A percentile compares a stretch with the other conserved stretches of the same genome.
These are phyloP conservation scores for Pestalotiopsis sp. DNA, from an alignment of 2,329 filamentous ascomycete species.

Conservation along the genomic window DNA sequence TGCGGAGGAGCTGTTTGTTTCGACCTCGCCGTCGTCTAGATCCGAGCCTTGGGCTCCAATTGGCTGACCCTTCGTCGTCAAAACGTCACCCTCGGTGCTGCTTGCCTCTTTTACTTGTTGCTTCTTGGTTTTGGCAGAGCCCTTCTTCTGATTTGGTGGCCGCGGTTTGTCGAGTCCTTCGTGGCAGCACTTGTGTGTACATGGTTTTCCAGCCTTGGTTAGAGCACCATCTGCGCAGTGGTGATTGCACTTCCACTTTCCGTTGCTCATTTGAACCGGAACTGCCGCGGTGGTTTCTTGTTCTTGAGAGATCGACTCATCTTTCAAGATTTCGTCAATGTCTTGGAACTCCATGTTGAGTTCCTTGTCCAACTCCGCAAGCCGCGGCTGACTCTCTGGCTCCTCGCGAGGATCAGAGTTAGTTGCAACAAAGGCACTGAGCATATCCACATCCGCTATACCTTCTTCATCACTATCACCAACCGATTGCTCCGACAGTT, in stretches of 20 bases:
- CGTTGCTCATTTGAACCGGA: slow-evolving; percentile 63
- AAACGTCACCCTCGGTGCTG: background rate
- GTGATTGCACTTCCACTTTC: slow-evolving; percentile 76
- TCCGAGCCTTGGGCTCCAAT: background rate
- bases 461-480: slow-evolving; percentile 29
- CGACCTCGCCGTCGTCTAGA: background rate
- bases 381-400: slow-evolving; percentile 15
- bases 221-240: slow-evolving; percentile 49
- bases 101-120: slow-evolving; percentile 14
- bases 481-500: too few relatives aligned
- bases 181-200: slow-evolving; percentile 74
- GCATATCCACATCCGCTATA: slow-evolving; percentile 44
- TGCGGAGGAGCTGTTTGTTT: background rate
- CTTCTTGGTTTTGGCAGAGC: slow-evolving; percentile 26
- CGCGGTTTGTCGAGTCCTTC: slow-evolving; percentile 69
- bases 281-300: slow-evolving; percentile 20
- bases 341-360: slow-evolving; percentile 49
- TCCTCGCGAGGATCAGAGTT: slow-evolving; percentile 22
- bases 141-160: slow-evolving; percentile 40
- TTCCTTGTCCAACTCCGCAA: slow-evolving; percentile 16
- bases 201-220: slow-evolving; percentile 45
- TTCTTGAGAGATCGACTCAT: background rate
- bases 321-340: slow-evolving; percentile 51
- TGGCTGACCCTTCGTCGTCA: background rate
- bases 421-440: slow-evolving; percentile 33